A percentile compares a stretch with the other conserved stretches of the same genome.
Conservation (phyloP, 1,139 yeast genomes). For the Scheffersomyces cryptocercus region DNA sequence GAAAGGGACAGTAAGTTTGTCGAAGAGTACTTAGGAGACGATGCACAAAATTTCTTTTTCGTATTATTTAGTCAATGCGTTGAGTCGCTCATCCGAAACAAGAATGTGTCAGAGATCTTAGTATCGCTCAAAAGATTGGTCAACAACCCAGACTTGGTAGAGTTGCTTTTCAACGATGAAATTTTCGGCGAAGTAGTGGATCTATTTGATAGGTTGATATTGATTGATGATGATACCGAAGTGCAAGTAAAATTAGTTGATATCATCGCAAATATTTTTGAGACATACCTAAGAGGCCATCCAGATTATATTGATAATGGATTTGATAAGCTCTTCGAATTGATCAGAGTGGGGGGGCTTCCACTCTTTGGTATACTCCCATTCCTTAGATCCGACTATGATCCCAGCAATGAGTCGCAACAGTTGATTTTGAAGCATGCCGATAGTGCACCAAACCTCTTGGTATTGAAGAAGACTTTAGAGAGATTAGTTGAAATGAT, state of each 20-base stretch:
- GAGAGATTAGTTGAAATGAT: constrained; percentile 63
- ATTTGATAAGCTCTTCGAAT: constrained; percentile 80
- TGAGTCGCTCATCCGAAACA: constrained; percentile 59
- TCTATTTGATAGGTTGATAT: constrained; percentile 68
- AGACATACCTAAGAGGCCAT: constrained; percentile 25
- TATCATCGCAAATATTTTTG: constrained; percentile 53
- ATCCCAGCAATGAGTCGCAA: constrained; percentile 34
- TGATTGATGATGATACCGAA: constrained; percentile 56
- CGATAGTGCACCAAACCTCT: constrained; percentile 34
- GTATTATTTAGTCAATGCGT: constrained; percentile 83
- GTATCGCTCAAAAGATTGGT: constrained; percentile 59
- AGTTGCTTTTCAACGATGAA: constrained; percentile 62
- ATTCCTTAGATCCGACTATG: constrained; percentile 51
- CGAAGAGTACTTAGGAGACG: constrained; percentile 52
- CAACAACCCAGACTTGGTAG: constrained; percentile 57
- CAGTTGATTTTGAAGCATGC: constrained; percentile 32
- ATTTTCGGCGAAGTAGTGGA: constrained; percentile 78
- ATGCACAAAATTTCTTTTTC: constrained; percentile 73
- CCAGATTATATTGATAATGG: constrained; percentile 46
- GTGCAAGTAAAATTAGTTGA: constrained; percentile 57
- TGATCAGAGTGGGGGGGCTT: constrained; percentile 69
- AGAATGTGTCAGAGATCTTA: constrained; percentile 46
- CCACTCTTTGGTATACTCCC: constrained; percentile 65
- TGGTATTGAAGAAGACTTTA: constrained; percentile 54
- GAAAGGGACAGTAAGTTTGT: constrained; percentile 51